Base-by-base conservation (phyloP, 306 rosid genomes). In the Parietaria judaica region DNA sequence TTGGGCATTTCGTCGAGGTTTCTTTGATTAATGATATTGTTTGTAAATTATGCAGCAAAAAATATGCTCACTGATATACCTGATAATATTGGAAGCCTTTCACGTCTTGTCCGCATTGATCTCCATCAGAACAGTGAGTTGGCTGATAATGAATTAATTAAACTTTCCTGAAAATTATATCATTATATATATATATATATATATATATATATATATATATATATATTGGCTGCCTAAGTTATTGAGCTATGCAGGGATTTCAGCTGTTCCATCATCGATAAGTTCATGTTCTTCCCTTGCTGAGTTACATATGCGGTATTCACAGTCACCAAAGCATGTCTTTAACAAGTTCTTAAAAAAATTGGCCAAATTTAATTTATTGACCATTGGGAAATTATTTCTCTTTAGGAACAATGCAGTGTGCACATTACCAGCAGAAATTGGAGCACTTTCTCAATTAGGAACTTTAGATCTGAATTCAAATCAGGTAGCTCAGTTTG, bases 381-480 rank as follows among this genome's bases (percentile, higher is more conserved):
- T 37, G 71, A 38, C 43, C 59, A 37, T 49, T 5, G 31, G 54
- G 69, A 37, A 38, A 35, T 43, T 54, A 47, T 73, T 65, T 60
- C 44, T 66, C 71, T 74, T 41, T 72, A 91, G 98, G 83, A 88
- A 78, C 76, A 91, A 88, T 74, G 70, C 71, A 68, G 76, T 88
- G 60, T 69, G 84, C 67, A 64, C 78, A 15, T 68, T 91, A 75
- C 95, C 98, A 36, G 78, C 56, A 48, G 96, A 87, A 75, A 75
- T 88, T 53, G 95, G 86, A 54, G 77, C 57, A 8, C 98, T 91
- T 69, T 80, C 92, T 66, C 82, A 7, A 46, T 78, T 91, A n/a
- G 95, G 92, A 70, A 91, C 89, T 54, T 84, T 91, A 31, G 96
- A 81, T 83, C 96, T 91, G 67, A 92, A 78, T 52, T 87, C 98